A percentile compares a stretch with the other conserved stretches of the same genome.
These are phyloP conservation scores for Rhododendron simsii DNA, from an alignment of 148 eudicot genomes.

Conservation along the genomic window DNA sequence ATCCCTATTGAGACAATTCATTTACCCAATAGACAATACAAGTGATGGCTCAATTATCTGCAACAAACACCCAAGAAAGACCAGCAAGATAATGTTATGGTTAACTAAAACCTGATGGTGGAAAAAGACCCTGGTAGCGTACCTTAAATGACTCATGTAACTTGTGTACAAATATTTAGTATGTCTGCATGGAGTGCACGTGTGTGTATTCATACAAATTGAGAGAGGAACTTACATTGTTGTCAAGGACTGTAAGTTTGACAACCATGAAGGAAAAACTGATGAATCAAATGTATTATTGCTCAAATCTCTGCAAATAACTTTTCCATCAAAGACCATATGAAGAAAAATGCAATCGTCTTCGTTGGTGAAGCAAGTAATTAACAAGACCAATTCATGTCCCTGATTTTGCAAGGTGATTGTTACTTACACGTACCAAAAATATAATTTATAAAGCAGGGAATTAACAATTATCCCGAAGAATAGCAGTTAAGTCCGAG, in stretches of 20 bases:
- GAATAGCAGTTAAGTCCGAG: background rate
- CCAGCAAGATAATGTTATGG: background rate
- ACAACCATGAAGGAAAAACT: conserved; percentile 40
- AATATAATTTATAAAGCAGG: no score
- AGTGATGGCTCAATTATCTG: background rate
- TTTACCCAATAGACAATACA: background rate
- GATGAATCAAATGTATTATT: conserved; percentile 45
- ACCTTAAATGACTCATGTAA: background rate
- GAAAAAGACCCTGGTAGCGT: background rate
- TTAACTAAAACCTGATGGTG: background rate
- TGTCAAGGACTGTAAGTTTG: conserved; percentile 38
- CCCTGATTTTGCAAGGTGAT: background rate
- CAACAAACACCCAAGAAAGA: background rate
- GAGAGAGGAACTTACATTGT: conserved; percentile 41
- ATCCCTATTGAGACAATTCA: background rate
- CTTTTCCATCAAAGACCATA: background rate
- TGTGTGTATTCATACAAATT: background rate
- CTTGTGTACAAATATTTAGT: background rate
- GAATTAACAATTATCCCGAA: no score
- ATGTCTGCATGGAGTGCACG: background rate
- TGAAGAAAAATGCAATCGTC: background rate
- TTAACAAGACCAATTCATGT: background rate
- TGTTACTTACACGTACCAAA: conserved; percentile 12
- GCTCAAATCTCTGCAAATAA: conserved; percentile 56
- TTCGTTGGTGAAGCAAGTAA: background rate